Evolutionary conservation across 768 basidiomycete genomes (phyloP), one percentile per base, ranked within the genome.

Genomic region (Leccinum boreale): DNA sequence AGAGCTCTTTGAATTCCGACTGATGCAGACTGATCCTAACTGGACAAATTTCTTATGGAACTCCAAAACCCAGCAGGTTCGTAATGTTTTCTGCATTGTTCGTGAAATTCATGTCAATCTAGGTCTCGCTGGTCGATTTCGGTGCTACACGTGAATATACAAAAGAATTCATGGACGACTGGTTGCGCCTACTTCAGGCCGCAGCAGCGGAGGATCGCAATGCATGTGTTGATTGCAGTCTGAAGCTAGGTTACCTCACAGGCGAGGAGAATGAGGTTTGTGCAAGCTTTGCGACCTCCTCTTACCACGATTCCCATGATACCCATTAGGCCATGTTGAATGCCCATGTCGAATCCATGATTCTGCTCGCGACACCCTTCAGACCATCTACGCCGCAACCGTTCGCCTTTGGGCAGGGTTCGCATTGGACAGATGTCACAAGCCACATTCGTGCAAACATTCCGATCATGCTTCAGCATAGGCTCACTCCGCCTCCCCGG

Each of bases 11-110:
- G 79, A 86, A 58, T 96, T 97, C 76, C 78, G 90, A 29, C 73
- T 89, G 45, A 98, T 99, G 97, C 97, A 98, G 72, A 99, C 96
- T 0, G 96, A 99, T 69, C 97, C 97, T 3, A 98, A 99, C 66
- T 98, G 92, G 91, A 90, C 92, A 9, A 98, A 98, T 72, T 98
- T 99, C 75, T 77, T 99, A 23, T 98, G 91, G 86, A 89, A 94
- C 70, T 65, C 78, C 0, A 58, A 75, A 3, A 85, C 85, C 1
- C 78, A 81, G 45, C 83, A 86, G 79, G 90, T 87, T 19, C 24
- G 45, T 17, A n/a, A 15, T 19, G 19, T 10, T 33, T 44, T 46
- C 35, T 51, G 17, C 35, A 5, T n/a, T n/a, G 11, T 3, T 5
- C 5, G 19, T 53, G n/a, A 11, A 12, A 53, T 6, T 60, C 35